Base-by-base conservation (phyloP, 2,329 filamentous ascomycete species). In the Fusarium sp. region DNA sequence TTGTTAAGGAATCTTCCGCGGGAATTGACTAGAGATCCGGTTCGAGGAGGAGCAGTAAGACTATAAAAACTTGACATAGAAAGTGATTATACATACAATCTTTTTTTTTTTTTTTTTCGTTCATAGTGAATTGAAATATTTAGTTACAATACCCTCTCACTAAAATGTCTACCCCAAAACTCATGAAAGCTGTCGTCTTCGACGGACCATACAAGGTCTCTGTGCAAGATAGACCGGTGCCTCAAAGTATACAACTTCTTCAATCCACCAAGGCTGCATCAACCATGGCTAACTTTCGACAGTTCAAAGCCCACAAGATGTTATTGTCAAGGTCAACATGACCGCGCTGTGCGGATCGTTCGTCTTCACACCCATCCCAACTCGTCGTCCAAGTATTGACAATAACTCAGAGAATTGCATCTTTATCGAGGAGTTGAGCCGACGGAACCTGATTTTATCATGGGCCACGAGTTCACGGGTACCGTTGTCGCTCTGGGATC, bases 161-260 rank as follows among this genome's bases (percentile, higher is more conserved):
- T 5, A 40, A 10, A 0, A 78, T 83, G 78, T 72, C 78, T 34
- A 59, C 73, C 3, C 74, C 78, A 23, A 73, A 76, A 41, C 92
- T 87, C 0, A 97, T 98, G 94, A 92, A 92, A 79, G 93, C 93
- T 27, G 93, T 97, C n/a, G 88, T 97, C 55, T 96, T 97, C 82
- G 90, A 95, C 65, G 93, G 91, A 3, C 91, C 92, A 6, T 85
- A 87, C 74, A 89, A 92, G 75, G 86, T 97, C 54, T 90, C 87
- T 1, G 80, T 98, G 49, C 91, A 97, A 80, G 88, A 96, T 60
- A 87, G 93, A 18, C 93, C 93, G 0, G 85, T 95, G 14, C 94
- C 94, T 2, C 86, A 88, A 69, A 85, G 85, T 79, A 68, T 32
- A 55, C 10, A n/a, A n/a, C 10, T 5, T n/a, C 0, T 5, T 37